These are phyloP conservation scores for Entomortierella chlamydospora DNA, from an alignment of 192 early-diverging fungal species.

Conservation along the genomic window DNA sequence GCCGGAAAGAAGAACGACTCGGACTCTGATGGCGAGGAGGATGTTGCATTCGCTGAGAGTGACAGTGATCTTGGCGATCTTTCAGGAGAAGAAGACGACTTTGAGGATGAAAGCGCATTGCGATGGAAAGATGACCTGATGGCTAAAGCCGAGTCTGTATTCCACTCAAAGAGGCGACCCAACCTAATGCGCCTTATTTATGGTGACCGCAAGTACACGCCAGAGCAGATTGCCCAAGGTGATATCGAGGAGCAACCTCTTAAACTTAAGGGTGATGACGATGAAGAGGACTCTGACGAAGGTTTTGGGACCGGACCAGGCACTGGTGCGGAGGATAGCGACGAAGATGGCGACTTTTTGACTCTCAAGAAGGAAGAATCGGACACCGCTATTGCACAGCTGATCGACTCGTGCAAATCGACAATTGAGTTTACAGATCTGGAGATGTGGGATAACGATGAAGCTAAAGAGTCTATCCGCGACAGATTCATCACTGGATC, in stretches of 20 bases:
- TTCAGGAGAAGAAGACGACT: constrained; percentile 53
- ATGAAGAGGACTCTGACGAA: constrained; percentile 55
- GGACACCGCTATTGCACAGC: constrained; percentile 29
- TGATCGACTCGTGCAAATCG: constrained; percentile 80
- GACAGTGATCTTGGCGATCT: constrained; percentile 77
- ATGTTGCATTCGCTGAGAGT: constrained; percentile 75
- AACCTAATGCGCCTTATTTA: constrained; percentile 95
- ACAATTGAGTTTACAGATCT: constrained; percentile 67
- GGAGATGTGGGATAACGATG: constrained; percentile 76
- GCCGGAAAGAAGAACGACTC: constrained; percentile 48
- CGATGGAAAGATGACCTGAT: constrained; percentile 79
- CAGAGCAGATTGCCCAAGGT: constrained; percentile 61
- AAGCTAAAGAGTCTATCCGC: constrained; percentile 74
- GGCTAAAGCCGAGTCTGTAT: constrained; percentile 70
- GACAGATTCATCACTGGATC: constrained; percentile 84
- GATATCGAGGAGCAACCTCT: constrained; percentile 48
- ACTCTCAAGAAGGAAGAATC: constrained; percentile 58
- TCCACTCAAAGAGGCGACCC: constrained; percentile 68
- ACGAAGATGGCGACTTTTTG: constrained; percentile 74
- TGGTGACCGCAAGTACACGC: constrained; percentile 60
- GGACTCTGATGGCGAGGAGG: constrained; percentile 63
- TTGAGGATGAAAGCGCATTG: constrained; percentile 62
- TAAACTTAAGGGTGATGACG: constrained; percentile 30
- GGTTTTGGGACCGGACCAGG: constrained; percentile 58
- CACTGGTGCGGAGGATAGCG: constrained; percentile 54